phyloP scores from a whole-genome alignment of 768 basidiomycete genomes.

The Pleurotus tuber-regium region DNA sequence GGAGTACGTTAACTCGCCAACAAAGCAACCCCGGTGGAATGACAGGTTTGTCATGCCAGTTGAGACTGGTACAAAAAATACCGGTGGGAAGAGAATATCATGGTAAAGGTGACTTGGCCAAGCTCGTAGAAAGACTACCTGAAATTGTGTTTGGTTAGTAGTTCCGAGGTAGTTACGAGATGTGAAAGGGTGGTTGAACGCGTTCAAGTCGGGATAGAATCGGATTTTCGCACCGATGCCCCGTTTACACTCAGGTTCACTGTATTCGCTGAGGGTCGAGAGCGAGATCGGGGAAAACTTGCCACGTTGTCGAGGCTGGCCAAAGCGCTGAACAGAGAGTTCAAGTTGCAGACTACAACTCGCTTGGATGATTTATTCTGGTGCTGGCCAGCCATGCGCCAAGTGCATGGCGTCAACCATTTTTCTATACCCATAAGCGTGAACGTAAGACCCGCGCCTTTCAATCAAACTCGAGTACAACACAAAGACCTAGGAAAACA shows the following conservation, averaged over 20 bases:
- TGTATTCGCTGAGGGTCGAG: not conserved
- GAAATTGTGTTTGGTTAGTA: not conserved
- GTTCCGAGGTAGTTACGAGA: not conserved
- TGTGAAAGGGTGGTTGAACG: not conserved
- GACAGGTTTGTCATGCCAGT: no score
- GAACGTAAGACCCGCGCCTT: slow-evolving; percentile 4
- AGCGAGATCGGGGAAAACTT: no score
- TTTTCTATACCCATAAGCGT: not conserved
- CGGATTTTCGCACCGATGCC: not conserved
- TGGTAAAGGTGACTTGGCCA: no score
- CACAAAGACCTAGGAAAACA: not conserved
- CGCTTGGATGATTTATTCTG: no score
- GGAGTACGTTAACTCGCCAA: no score
- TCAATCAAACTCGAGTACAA: slow-evolving; percentile 1
- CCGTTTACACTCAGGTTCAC: no score
- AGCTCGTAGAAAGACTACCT: no score
- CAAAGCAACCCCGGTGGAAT: no score
- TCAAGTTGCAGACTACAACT: no score
- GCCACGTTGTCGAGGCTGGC: not conserved
- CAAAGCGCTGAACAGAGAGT: not conserved
- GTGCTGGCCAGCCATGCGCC: not conserved
- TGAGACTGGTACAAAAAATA: no score
- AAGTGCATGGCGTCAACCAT: not conserved
- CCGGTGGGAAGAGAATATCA: no score
- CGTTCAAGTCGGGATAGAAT: not conserved